These are phyloP conservation scores for Verticillium nonalfalfae DNA, from an alignment of 2,329 filamentous ascomycete species.

Conservation along the genomic window DNA sequence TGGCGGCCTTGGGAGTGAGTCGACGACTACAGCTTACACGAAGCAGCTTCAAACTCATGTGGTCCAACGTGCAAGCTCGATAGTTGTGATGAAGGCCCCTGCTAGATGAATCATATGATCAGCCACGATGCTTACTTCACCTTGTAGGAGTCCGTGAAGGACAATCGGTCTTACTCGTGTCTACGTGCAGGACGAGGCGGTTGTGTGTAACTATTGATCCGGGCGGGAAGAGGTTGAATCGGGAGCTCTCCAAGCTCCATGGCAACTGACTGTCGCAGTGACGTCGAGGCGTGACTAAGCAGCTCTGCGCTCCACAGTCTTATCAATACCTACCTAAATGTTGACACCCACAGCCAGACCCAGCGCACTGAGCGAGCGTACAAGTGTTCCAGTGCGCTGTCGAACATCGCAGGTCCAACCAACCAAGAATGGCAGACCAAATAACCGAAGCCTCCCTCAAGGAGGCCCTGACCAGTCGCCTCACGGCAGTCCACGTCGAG, in stretches of 20 bases:
- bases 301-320: conserved; percentile 8
- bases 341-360: neutral
- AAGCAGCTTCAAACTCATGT: neutral
- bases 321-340: conserved; percentile 9
- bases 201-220: neutral
- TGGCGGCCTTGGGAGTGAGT: neutral
- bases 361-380: neutral
- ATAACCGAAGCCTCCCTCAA: conserved; percentile 71
- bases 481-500: conserved; percentile 74
- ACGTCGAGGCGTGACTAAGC: neutral
- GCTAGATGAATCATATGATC: too few relatives aligned
- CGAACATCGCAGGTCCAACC: neutral
- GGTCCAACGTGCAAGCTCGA: neutral
- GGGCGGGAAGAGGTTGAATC: neutral
- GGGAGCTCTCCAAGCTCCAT: neutral
- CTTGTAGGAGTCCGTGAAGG: too few relatives aligned
- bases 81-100: too few relatives aligned
- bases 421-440: conserved; percentile 41
- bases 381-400: neutral
- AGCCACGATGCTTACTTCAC: too few relatives aligned
- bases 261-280: neutral
- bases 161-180: too few relatives aligned
- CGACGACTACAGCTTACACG: neutral
- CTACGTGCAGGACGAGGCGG: too few relatives aligned
- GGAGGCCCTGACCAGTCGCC: conserved; percentile 59